Percentiles rank a stretch among this genome's conserved stretches.
Evolutionary conservation across 176 grass and related monocot genomes (phyloP).

Genomic region (Oryza meridionalis): DNA sequence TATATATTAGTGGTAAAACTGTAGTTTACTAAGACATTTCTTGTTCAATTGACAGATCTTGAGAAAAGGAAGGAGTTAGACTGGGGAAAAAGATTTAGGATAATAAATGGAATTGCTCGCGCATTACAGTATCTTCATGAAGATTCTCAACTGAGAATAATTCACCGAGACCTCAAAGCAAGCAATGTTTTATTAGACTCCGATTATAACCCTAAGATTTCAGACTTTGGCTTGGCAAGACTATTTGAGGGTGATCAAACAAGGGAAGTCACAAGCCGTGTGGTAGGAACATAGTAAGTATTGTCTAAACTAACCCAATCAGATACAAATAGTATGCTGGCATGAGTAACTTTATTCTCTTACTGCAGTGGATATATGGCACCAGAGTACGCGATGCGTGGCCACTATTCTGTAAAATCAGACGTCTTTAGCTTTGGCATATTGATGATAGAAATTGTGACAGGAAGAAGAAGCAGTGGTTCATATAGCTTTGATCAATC

Average conservation of each 20-base stretch:
- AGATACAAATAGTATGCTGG: background rate
- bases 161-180: constrained; percentile 53
- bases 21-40: background rate
- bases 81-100: constrained; percentile 48
- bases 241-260: constrained; percentile 59
- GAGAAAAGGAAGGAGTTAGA: constrained; percentile 38
- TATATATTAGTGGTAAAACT: background rate
- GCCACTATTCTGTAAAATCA: constrained; percentile 66
- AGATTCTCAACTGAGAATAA: constrained; percentile 60
- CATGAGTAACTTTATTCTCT: background rate
- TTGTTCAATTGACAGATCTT: constrained; percentile 43
- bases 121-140: constrained; percentile 69
- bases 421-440: constrained; percentile 70
- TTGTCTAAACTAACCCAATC: background rate
- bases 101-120: constrained; percentile 56
- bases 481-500: constrained; percentile 39
- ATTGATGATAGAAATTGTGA: constrained; percentile 72
- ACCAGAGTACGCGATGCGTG: constrained; percentile 65
- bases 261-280: constrained; percentile 43
- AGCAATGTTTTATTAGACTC: constrained; percentile 37
- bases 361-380: constrained; percentile 53
- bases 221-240: constrained; percentile 69
- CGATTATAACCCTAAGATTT: constrained; percentile 68
- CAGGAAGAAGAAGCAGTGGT: constrained; percentile 53
- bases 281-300: constrained; percentile 79